Conservation (phyloP, 495 filamentous ascomycete genomes). For the Talaromyces nanjingensis region DNA sequence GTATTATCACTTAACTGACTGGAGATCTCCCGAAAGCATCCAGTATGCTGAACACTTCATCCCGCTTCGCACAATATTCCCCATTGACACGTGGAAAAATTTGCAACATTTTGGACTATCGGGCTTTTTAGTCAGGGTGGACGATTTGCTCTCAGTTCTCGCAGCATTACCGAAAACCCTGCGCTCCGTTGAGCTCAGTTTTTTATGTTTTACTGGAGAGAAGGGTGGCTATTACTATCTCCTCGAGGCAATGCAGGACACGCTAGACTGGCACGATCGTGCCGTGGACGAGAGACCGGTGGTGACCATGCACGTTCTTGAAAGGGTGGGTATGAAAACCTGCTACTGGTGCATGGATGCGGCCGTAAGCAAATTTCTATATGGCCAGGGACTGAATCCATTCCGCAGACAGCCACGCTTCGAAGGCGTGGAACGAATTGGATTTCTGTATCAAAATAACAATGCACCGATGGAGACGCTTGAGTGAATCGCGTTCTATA, state of each 20-base stretch:
- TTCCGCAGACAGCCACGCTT: too few species aligned
- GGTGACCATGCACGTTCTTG: background rate
- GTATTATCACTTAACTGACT: background rate
- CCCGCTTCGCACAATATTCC: background rate
- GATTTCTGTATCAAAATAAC: too few species aligned
- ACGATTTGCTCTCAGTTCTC: background rate
- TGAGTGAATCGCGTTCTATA: too few species aligned
- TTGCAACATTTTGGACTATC: background rate
- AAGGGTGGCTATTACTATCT: background rate
- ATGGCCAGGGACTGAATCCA: too few species aligned
- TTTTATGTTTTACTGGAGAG: background rate
- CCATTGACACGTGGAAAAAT: background rate
- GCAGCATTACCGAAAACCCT: background rate
- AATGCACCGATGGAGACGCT: too few species aligned
- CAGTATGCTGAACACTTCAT: background rate
- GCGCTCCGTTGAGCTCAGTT: background rate
- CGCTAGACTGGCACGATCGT: background rate
- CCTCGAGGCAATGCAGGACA: background rate
- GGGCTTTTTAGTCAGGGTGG: background rate
- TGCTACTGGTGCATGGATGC: too few species aligned
- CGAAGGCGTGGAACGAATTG: too few species aligned
- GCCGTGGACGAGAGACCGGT: background rate
- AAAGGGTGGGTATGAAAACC: too few species aligned
- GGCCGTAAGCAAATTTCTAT: too few species aligned
- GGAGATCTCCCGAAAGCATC: too few species aligned